A percentile compares a stretch with the other conserved stretches of the same genome.
These are phyloP conservation scores for Fusarium lateritium DNA, from an alignment of 2,329 filamentous ascomycete species.

Conservation along the genomic window DNA sequence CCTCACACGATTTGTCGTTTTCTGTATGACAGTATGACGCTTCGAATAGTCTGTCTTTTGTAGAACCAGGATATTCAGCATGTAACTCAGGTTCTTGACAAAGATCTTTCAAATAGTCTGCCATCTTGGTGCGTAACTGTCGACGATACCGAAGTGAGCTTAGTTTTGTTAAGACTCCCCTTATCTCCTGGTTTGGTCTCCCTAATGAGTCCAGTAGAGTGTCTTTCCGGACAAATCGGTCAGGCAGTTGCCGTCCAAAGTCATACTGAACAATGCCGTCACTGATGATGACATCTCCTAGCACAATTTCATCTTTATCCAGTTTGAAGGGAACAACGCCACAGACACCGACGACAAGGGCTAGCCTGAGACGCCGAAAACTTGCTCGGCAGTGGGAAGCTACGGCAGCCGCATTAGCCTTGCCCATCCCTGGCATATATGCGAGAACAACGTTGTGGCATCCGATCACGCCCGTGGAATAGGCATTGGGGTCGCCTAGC, in stretches of 20 bases:
- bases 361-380: conserved; percentile 5
- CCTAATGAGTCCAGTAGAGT: conserved; percentile 10
- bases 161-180: too few relatives aligned
- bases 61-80: too few relatives aligned
- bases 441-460: conserved; percentile 2
- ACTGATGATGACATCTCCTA: conserved; percentile 51
- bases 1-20: too few relatives aligned
- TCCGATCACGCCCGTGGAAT: background rate
- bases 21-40: too few relatives aligned
- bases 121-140: too few relatives aligned
- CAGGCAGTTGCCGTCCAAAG: conserved; percentile 46
- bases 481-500: too few relatives aligned
- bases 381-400: conserved; percentile 1
- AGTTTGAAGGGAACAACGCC: conserved; percentile 40
- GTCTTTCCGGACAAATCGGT: conserved; percentile 41
- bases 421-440: conserved; percentile 9
- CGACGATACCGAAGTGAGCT: too few relatives aligned
- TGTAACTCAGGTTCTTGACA: too few relatives aligned
- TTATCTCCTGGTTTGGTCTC: too few relatives aligned
- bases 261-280: conserved; percentile 50
- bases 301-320: conserved; percentile 29
- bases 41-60: too few relatives aligned
- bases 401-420: background rate
- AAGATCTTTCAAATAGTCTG: too few relatives aligned
- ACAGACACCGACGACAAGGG: conserved; percentile 9